These are phyloP conservation scores for Saposhnikovia divaricata DNA, from an alignment of 129 eudicot genomes.

Conservation along the genomic window DNA sequence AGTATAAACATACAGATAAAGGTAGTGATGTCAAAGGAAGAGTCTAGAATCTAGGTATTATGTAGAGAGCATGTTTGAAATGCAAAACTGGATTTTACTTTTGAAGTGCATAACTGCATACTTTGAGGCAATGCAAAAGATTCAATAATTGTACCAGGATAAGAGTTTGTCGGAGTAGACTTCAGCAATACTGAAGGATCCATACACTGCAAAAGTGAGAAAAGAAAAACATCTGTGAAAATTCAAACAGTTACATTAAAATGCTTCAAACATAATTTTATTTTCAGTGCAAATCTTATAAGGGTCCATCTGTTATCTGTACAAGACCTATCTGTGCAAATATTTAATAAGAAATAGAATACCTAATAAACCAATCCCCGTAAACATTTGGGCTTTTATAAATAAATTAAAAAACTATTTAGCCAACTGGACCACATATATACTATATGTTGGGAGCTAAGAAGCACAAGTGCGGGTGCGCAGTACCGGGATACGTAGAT, in stretches of 20 bases:
- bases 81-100: not conserved
- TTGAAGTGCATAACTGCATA: not conserved
- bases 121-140: not conserved
- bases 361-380: not conserved
- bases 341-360: not conserved
- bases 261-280: not conserved
- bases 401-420: too few relatives aligned
- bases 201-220: conserved; percentile 13
- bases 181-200: conserved; percentile 14
- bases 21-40: not conserved
- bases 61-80: not conserved
- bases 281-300: not conserved
- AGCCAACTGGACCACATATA: too few relatives aligned
- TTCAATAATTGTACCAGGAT: conserved; percentile 6
- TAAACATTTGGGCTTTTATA: too few relatives aligned
- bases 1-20: not conserved
- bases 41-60: not conserved
- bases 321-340: not conserved
- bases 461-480: too few relatives aligned
- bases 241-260: not conserved
- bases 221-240: not conserved
- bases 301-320: not conserved
- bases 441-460: too few relatives aligned
- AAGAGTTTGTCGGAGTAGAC: conserved; percentile 5
- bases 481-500: too few relatives aligned